A percentile compares a stretch with the other conserved stretches of the same genome.
phyloP scores from a whole-genome alignment of 2,329 filamentous ascomycete genomes.

The Lachnellula arida region DNA sequence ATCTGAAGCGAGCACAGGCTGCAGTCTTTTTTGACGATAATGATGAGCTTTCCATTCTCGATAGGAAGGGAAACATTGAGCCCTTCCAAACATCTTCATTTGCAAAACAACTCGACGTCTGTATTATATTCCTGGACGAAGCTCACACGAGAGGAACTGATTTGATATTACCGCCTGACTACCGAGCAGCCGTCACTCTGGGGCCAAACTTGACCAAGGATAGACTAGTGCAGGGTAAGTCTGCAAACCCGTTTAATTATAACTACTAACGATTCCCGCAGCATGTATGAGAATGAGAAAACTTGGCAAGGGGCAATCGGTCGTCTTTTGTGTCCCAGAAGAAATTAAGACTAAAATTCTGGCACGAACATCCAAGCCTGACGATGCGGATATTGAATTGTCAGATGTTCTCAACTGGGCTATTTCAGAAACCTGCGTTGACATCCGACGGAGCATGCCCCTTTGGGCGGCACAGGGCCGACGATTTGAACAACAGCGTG shows the following conservation, averaged over 20 bases:
- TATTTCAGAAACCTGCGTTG: slow-evolving; percentile 51
- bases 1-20: slow-evolving; percentile 34
- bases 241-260: neutral
- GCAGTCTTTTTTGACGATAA: slow-evolving; percentile 54
- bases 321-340: slow-evolving; percentile 54
- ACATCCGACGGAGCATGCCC: slow-evolving; percentile 45
- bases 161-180: slow-evolving; percentile 52
- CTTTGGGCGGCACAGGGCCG: slow-evolving; percentile 58
- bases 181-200: slow-evolving; percentile 63
- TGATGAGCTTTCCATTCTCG: slow-evolving; percentile 50
- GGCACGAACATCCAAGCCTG: slow-evolving; percentile 12
- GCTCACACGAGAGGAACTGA: slow-evolving; percentile 68
- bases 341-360: slow-evolving; percentile 56
- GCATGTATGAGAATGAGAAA: slow-evolving; percentile 68
- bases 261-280: slow-evolving; percentile 24
- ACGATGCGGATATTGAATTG: slow-evolving; percentile 38
- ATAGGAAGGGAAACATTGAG: slow-evolving; percentile 42
- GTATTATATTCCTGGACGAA: slow-evolving; percentile 66
- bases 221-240: slow-evolving; percentile 58
- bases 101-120: slow-evolving; percentile 48
- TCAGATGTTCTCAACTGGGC: slow-evolving; percentile 55
- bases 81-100: slow-evolving; percentile 55
- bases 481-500: slow-evolving; percentile 38
- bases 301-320: slow-evolving; percentile 61
- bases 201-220: slow-evolving; percentile 65